Evolutionary conservation across 192 early-diverging fungal species (phyloP).

Genomic region (Gaertneriomyces semiglobifer): DNA sequence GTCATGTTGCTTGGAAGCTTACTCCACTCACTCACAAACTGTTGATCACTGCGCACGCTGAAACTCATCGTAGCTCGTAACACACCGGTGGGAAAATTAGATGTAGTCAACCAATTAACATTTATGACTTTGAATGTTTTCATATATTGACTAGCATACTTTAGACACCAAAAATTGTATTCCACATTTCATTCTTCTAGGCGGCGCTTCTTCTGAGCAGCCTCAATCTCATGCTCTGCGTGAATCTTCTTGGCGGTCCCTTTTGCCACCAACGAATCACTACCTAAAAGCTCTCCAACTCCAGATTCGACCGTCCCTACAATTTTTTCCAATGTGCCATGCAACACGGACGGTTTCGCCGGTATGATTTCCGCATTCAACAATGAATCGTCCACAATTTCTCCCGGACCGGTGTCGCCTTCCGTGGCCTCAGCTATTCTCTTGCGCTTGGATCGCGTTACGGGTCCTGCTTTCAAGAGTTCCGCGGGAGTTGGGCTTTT

Average conservation of each 20-base stretch:
- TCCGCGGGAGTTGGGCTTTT: too few species aligned
- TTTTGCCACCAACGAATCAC: conserved; percentile 23
- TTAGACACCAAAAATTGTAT: too few species aligned
- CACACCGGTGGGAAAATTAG: too few species aligned
- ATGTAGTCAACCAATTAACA: too few species aligned
- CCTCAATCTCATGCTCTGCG: conserved; percentile 17
- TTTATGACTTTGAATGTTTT: too few species aligned
- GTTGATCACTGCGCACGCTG: too few species aligned
- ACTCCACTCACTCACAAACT: too few species aligned
- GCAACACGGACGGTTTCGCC: conserved; percentile 15
- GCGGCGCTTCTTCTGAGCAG: conserved; percentile 5
- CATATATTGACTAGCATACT: too few species aligned
- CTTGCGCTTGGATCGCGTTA: conserved; percentile 31
- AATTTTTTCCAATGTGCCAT: conserved; percentile 24
- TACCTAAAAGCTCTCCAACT: conserved; percentile 28
- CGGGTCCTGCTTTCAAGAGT: conserved; percentile 1
- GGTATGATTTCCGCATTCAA: background rate
- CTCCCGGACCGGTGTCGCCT: background rate
- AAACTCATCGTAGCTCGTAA: too few species aligned
- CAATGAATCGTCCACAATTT: background rate
- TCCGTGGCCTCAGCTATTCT: conserved; percentile 23
- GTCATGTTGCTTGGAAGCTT: too few species aligned
- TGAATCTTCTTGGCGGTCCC: conserved; percentile 16
- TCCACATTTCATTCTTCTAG: too few species aligned
- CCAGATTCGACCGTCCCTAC: conserved; percentile 25